Percentiles rank a stretch among this genome's conserved stretches.
These are phyloP conservation scores for Xanthoconium stramineum DNA, from an alignment of 768 basidiomycete species.

Conservation along the genomic window DNA sequence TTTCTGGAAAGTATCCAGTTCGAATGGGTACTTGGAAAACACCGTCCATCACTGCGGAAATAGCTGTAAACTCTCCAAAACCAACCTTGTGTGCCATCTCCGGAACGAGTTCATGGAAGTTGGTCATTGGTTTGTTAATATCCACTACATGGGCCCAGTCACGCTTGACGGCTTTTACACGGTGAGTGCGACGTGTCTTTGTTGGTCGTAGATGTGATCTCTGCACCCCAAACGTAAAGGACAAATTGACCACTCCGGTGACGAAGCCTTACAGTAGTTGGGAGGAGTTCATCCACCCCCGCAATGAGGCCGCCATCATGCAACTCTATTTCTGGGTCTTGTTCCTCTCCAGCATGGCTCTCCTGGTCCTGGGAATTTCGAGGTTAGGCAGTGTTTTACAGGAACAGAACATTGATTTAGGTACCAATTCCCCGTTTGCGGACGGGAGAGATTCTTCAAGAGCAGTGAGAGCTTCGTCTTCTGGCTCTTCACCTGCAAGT, in stretches of 20 bases:
- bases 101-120: constrained; percentile 90
- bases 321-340: constrained; percentile 21
- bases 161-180: constrained; percentile 63
- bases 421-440: constrained; percentile 16
- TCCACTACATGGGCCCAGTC: constrained; percentile 99
- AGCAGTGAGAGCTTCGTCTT: constrained; percentile 41
- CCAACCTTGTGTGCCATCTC: constrained; percentile 91
- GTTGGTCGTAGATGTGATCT: constrained; percentile 57
- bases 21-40: constrained; percentile 89
- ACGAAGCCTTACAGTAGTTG: constrained; percentile 41
- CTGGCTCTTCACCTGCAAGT: constrained; percentile 55
- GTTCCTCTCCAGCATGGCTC: constrained; percentile 17
- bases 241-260: neutral
- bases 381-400: constrained; percentile 25
- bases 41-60: constrained; percentile 4
- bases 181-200: constrained; percentile 41
- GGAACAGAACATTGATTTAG: neutral
- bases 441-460: constrained; percentile 23
- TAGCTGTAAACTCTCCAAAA: neutral
- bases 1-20: constrained; percentile 97
- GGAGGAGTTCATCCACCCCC: constrained; percentile 81
- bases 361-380: constrained; percentile 19
- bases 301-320: constrained; percentile 24
- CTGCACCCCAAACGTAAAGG: constrained; percentile 32
- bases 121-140: constrained; percentile 82